A percentile compares a stretch with the other conserved stretches of the same genome.
Evolutionary conservation across 495 filamentous ascomycete species (phyloP).

Genomic region (Sporormia fimetaria): DNA sequence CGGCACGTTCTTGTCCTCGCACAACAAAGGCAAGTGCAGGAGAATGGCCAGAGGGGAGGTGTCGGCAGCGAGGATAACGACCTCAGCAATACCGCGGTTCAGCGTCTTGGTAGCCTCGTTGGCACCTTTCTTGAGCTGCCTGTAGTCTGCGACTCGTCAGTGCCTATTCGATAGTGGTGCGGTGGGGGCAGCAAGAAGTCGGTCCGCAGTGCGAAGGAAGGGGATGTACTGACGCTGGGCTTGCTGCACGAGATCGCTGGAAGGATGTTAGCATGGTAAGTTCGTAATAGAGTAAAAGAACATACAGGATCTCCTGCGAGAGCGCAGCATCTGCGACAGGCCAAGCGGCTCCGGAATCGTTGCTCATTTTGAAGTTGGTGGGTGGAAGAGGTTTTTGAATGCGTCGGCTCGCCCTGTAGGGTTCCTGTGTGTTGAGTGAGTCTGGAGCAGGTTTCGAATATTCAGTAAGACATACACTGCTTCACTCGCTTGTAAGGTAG

Average conservation of each 20-base stretch:
- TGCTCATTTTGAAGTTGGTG: conserved; percentile 6
- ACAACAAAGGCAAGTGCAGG: conserved; percentile 80
- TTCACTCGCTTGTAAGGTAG: conserved; percentile 11
- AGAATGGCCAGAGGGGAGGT: conserved; percentile 58
- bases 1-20: conserved; percentile 46
- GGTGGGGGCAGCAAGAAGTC: too few species aligned
- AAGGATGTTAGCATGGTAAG: too few species aligned
- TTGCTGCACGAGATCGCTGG: conserved; percentile 82
- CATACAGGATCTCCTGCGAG: conserved; percentile 14
- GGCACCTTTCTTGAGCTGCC: conserved; percentile 54
- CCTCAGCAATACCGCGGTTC: conserved; percentile 77
- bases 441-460: background rate
- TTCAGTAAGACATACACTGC: conserved; percentile 10
- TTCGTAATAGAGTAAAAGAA: conserved; percentile 50
- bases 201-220: too few species aligned
- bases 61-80: conserved; percentile 82
- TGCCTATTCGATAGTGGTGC: background rate
- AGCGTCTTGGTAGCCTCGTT: conserved; percentile 67
- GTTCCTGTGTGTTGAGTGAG: background rate
- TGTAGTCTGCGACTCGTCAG: conserved; percentile 5
- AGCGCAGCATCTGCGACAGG: conserved; percentile 60
- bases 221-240: conserved; percentile 37
- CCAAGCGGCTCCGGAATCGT: conserved; percentile 51
- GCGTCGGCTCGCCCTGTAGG: background rate
- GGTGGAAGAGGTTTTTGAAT: conserved; percentile 1